phyloP scores from a whole-genome alignment of 78 protist species.

The Cavenderia fasciculata region DNA sequence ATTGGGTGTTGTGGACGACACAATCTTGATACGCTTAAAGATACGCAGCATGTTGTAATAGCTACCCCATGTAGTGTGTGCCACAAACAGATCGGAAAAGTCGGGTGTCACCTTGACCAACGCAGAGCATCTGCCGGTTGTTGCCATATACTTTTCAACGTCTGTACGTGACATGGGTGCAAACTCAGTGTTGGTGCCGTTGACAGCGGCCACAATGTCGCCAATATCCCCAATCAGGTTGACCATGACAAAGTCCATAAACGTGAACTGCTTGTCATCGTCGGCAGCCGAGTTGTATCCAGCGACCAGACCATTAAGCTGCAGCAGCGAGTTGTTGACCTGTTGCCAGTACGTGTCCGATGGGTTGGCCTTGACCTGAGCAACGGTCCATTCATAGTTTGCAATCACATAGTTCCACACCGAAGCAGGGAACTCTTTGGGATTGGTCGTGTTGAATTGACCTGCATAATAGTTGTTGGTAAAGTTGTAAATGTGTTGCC shows the following conservation, averaged over 20 bases:
- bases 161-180: neutral
- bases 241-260: neutral
- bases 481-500: neutral
- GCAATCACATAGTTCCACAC: neutral
- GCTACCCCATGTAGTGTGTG: conserved; percentile 51
- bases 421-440: neutral
- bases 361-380: neutral
- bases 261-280: neutral
- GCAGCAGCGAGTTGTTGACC: conserved; percentile 6
- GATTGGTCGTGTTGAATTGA: conserved; percentile 9
- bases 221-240: conserved; percentile 38
- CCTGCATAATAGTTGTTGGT: neutral
- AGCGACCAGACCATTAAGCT: conserved; percentile 14
- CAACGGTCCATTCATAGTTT: conserved; percentile 16
- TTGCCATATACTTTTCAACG: neutral
- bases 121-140: conserved; percentile 19
- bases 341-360: conserved; percentile 2
- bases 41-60: conserved; percentile 2
- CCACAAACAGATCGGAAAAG: conserved; percentile 11
- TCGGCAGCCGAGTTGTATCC: conserved; percentile 33
- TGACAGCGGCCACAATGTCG: conserved; percentile 20
- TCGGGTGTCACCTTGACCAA: conserved; percentile 32
- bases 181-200: neutral
- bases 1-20: neutral
- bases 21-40: conserved; percentile 24